A percentile compares a stretch with the other conserved stretches of the same genome.
These are phyloP conservation scores for Castanopsis chinensis DNA, from an alignment of 306 rosid genomes.

Conservation along the genomic window DNA sequence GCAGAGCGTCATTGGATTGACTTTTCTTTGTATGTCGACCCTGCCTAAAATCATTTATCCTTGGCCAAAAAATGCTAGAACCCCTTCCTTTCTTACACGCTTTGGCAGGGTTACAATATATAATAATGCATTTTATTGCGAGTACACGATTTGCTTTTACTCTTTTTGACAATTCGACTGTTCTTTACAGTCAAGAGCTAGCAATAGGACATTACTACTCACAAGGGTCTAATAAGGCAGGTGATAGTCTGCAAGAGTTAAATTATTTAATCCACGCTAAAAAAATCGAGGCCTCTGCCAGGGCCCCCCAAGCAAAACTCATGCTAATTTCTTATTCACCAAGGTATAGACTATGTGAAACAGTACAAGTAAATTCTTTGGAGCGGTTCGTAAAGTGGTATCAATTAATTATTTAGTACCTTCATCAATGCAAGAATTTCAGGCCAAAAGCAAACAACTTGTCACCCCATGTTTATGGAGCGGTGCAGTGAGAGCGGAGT, in stretches of 20 bases:
- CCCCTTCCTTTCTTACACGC: conserved; percentile 20
- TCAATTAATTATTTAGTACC: background rate
- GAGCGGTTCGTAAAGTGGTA: no score
- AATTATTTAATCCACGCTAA: no score
- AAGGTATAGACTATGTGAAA: background rate
- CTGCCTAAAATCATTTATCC: no score
- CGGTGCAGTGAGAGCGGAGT: no score
- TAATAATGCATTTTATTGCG: background rate
- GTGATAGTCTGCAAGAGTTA: background rate
- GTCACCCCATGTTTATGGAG: no score
- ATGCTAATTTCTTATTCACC: background rate
- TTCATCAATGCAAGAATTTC: background rate
- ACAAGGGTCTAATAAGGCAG: background rate
- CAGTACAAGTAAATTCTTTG: background rate
- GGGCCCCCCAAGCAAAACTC: no score
- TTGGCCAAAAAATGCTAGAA: background rate
- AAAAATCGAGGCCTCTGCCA: no score
- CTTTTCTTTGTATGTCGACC: conserved; percentile 4
- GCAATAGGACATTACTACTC: conserved; percentile 7
- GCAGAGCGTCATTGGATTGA: conserved; percentile 32
- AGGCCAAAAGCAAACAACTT: background rate
- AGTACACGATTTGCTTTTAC: conserved; percentile 11
- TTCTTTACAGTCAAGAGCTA: background rate
- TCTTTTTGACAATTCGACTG: background rate
- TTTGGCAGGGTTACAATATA: background rate